Conservation (phyloP, 495 filamentous ascomycete species). For the Ascobolus immersus region DNA sequence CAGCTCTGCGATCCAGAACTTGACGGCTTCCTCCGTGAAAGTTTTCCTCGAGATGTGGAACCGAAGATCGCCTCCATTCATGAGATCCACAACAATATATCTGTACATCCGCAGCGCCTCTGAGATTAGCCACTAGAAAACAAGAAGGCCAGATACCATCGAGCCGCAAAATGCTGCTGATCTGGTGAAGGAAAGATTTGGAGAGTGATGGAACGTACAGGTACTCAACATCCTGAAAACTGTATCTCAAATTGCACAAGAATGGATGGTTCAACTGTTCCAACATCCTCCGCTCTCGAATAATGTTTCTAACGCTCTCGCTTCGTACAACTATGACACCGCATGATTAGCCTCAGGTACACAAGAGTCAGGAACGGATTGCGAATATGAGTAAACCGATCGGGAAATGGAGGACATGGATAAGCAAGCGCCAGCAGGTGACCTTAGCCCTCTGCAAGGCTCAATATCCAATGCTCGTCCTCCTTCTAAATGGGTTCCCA, state of each 20-base stretch:
- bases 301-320: conserved; percentile 93
- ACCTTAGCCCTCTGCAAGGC: conserved; percentile 1
- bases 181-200: background rate
- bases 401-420: background rate
- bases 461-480: conserved; percentile 1
- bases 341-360: too few species aligned
- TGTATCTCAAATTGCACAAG: conserved; percentile 94
- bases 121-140: too few species aligned
- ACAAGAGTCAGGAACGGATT: too few species aligned
- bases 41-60: conserved; percentile 97
- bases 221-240: conserved; percentile 97
- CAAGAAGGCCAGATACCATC: too few species aligned
- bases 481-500: too few species aligned
- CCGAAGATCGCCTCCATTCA: conserved; percentile 90
- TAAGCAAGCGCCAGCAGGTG: background rate
- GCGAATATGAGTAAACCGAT: background rate
- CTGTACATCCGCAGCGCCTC: conserved; percentile 20
- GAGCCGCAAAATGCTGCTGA: conserved; percentile 4
- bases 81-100: conserved; percentile 92
- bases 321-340: conserved; percentile 36
- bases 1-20: conserved; percentile 88
- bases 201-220: conserved; percentile 36
- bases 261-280: conserved; percentile 95
- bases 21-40: conserved; percentile 88
- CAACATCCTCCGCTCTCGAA: conserved; percentile 88